These are phyloP conservation scores for Pseudozyma pruni DNA, from an alignment of 1,284 basidiomycete genomes.

Conservation along the genomic window DNA sequence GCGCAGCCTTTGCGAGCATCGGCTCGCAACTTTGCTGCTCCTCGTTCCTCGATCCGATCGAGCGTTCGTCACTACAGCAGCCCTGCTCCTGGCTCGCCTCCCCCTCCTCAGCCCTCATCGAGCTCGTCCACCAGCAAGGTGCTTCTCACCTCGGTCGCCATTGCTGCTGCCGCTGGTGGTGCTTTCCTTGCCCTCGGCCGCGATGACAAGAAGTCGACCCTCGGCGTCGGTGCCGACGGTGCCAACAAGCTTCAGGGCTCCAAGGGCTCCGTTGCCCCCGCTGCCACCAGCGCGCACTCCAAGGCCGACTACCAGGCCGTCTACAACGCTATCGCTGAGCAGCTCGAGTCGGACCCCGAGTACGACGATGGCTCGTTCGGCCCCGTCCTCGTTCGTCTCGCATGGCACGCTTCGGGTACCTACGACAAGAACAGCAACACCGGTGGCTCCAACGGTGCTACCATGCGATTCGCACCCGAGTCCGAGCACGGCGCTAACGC, in stretches of 20 bases:
- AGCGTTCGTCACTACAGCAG: constrained; percentile 51
- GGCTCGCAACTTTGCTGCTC: constrained; percentile 39
- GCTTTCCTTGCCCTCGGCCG: constrained; percentile 43
- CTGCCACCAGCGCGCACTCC: constrained; percentile 37
- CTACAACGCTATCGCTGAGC: constrained; percentile 64
- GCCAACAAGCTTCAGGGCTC: constrained; percentile 52
- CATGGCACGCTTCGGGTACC: constrained; percentile 86
- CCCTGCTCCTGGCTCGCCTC: constrained; percentile 41
- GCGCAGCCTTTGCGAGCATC: constrained; percentile 44
- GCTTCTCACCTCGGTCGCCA: constrained; percentile 47
- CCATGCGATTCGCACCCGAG: constrained; percentile 66
- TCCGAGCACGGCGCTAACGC: constrained; percentile 86
- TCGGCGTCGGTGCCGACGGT: constrained; percentile 50
- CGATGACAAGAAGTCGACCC: constrained; percentile 44
- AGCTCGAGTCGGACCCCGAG: constrained; percentile 58
- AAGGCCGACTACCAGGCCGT: constrained; percentile 64
- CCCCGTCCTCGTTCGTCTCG: constrained; percentile 84
- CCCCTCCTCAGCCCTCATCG: constrained; percentile 36
- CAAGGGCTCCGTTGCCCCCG: constrained; percentile 28
- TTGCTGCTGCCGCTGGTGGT: constrained; percentile 46
- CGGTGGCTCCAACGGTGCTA: constrained; percentile 75
- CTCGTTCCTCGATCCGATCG: constrained; percentile 34
- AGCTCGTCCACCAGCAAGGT: constrained; percentile 46
- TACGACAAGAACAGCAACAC: constrained; percentile 78
- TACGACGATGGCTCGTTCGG: constrained; percentile 62